These are phyloP conservation scores for Cryptosporidium xiaoi DNA, from an alignment of 169 alveolate genomes.

Conservation along the genomic window DNA sequence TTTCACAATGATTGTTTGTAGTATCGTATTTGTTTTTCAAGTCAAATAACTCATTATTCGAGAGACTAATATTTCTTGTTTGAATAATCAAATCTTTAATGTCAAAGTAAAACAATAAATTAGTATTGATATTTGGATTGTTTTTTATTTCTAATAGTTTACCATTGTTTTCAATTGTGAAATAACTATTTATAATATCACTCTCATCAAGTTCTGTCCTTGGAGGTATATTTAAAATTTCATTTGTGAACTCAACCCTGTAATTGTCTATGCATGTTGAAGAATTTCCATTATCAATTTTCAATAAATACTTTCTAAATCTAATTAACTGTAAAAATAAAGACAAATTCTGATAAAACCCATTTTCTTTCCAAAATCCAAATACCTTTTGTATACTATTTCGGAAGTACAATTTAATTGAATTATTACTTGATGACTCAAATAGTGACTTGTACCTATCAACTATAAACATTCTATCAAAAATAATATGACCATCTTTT, in stretches of 20 bases:
- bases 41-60: slow-evolving; percentile 26
- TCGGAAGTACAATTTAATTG: slow-evolving; percentile 8
- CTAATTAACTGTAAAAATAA: slow-evolving; percentile 37
- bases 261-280: background rate
- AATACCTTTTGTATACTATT: slow-evolving; percentile 41
- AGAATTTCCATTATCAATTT: background rate
- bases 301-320: slow-evolving; percentile 28
- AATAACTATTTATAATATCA: slow-evolving; percentile 29
- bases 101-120: slow-evolving; percentile 26
- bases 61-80: slow-evolving; percentile 24
- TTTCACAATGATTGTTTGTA: slow-evolving; percentile 9
- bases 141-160: background rate
- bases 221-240: slow-evolving; percentile 13
- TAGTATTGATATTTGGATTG: background rate
- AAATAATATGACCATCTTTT: slow-evolving; percentile 9
- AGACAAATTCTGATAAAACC: slow-evolving; percentile 47
- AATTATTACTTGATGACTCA: background rate
- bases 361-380: slow-evolving; percentile 70
- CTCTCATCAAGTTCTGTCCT: slow-evolving; percentile 25
- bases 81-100: slow-evolving; percentile 40
- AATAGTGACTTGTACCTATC: slow-evolving; percentile 26
- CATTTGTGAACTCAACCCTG: background rate
- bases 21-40: background rate
- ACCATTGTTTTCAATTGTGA: slow-evolving; percentile 10
- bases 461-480: slow-evolving; percentile 50